phyloP scores from a whole-genome alignment of 2,329 filamentous ascomycete species.

The Aschersonia sp. region DNA sequence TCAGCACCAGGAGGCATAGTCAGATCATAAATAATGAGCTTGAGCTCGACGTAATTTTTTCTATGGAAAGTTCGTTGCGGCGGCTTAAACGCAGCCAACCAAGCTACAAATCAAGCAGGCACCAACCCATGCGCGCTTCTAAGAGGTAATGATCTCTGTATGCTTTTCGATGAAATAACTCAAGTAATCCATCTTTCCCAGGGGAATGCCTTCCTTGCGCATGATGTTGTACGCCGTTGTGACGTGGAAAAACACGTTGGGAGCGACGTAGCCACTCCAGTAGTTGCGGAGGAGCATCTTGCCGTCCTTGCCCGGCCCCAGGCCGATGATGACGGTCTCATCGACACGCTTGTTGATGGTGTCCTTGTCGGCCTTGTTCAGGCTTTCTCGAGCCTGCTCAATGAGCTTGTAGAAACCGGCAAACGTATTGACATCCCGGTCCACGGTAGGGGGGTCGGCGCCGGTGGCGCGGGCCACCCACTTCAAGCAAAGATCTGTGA shows the following conservation, averaged over 20 bases:
- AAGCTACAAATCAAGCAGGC: no score
- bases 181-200: conserved; percentile 47
- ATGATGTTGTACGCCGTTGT: conserved; percentile 45
- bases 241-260: conserved; percentile 52
- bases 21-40: no score
- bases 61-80: no score
- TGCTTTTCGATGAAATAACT: conserved; percentile 13
- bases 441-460: conserved; percentile 10
- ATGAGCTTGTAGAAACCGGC: conserved; percentile 21
- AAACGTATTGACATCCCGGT: conserved; percentile 17
- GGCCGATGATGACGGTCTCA: conserved; percentile 13
- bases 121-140: no score
- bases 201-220: conserved; percentile 42
- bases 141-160: not conserved
- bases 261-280: conserved; percentile 31
- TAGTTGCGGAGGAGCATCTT: conserved; percentile 22
- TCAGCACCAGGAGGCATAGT: no score
- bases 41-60: no score
- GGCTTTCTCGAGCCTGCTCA: conserved; percentile 11
- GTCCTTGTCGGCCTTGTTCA: conserved; percentile 18
- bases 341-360: conserved; percentile 16
- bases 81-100: no score
- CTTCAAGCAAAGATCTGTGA: conserved; percentile 15
- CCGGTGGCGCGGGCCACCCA: conserved; percentile 19
- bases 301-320: conserved; percentile 15